Evolutionary conservation across 2,329 filamentous ascomycete species (phyloP).

Genomic region (Colletotrichum costaricense): DNA sequence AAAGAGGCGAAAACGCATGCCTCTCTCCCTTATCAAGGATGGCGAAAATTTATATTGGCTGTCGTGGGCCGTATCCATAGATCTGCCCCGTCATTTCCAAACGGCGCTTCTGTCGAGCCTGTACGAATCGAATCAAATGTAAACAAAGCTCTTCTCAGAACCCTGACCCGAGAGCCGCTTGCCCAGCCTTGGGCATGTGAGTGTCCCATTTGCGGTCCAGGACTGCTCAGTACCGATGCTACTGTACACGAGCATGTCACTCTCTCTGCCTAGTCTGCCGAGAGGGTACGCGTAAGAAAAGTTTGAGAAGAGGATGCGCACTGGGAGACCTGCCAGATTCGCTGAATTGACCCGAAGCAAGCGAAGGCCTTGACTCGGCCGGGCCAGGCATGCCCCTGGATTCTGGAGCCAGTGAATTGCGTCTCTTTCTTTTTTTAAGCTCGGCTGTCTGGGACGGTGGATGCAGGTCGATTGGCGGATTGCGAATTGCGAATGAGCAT

Average conservation of each 20-base stretch:
- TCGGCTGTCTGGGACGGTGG: constrained; percentile 28
- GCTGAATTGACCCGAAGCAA: constrained; percentile 16
- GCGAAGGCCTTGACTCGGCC: constrained; percentile 30
- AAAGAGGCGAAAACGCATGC: neutral
- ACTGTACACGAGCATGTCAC: neutral
- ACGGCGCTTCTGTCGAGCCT: constrained; percentile 10
- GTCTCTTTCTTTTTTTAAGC: constrained; percentile 29
- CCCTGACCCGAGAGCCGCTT: constrained; percentile 2
- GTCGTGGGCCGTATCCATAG: constrained; percentile 25
- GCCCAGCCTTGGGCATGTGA: neutral
- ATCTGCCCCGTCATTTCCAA: constrained; percentile 31
- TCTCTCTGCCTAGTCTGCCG: neutral
- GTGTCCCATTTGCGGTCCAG: neutral
- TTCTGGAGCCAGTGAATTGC: constrained; percentile 15
- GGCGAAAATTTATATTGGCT: constrained; percentile 29
- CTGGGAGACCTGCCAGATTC: constrained; percentile 14
- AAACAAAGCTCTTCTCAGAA: neutral
- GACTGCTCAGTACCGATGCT: neutral
- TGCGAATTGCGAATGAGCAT: constrained; percentile 7
- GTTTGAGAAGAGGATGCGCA: neutral
- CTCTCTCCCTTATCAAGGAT: constrained; percentile 22
- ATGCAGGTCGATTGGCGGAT: constrained; percentile 31
- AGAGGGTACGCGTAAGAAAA: neutral
- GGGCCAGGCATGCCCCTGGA: constrained; percentile 18
- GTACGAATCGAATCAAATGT: neutral